Evolutionary conservation across 306 rosid genomes (phyloP).

Genomic region (Citrullus amarus): DNA sequence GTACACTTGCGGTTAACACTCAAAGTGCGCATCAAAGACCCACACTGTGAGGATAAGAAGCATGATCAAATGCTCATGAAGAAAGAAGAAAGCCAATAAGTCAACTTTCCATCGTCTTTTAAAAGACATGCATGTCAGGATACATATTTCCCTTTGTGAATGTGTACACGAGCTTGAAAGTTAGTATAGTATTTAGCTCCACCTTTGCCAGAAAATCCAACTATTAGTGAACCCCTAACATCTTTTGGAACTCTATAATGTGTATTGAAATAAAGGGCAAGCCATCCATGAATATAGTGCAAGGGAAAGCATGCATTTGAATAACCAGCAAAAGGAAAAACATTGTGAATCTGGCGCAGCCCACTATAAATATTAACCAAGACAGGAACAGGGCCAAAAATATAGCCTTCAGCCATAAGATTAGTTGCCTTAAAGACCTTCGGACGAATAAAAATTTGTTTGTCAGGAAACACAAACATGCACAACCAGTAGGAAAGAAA

Average conservation of each 20-base stretch:
- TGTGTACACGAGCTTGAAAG: not conserved
- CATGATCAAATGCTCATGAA: not conserved
- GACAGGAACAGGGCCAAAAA: no score
- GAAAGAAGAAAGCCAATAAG: not conserved
- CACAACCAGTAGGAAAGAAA: no score
- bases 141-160: not conserved
- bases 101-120: not conserved
- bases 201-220: not conserved
- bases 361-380: no score
- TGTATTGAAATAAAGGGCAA: not conserved
- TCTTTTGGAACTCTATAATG: not conserved
- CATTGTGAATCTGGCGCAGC: no score
- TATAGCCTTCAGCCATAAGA: no score
- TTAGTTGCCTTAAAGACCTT: no score
- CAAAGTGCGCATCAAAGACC: no score
- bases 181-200: not conserved
- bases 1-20: no score
- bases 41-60: not conserved
- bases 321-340: no score
- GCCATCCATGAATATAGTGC: not conserved
- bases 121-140: not conserved
- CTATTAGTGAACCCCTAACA: not conserved
- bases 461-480: no score
- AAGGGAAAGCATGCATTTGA: no score
- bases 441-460: no score